A percentile compares a stretch with the other conserved stretches of the same genome.
Conservation (phyloP, 495 filamentous ascomycete genomes). For the Penicillium egyptiacum region DNA sequence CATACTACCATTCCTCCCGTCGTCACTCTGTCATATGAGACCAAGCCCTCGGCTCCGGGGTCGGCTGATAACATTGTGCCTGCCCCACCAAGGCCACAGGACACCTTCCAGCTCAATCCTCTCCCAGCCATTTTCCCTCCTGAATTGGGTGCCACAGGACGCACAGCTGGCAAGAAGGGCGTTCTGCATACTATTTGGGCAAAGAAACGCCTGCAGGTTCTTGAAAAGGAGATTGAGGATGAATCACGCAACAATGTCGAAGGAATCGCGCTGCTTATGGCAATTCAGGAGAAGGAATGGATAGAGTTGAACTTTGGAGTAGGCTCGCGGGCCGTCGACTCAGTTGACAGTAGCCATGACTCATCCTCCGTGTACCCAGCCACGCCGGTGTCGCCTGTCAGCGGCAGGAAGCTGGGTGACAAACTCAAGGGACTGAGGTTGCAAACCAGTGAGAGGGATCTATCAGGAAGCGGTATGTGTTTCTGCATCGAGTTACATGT, state of each 20-base stretch:
- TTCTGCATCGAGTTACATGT: too few species aligned
- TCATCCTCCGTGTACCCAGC: conserved; percentile 33
- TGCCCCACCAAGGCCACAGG: conserved; percentile 15
- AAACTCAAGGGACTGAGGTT: conserved; percentile 75
- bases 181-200: conserved; percentile 84
- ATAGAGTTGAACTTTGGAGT: conserved; percentile 78
- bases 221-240: conserved; percentile 67
- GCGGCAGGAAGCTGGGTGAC: conserved; percentile 63
- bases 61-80: too few species aligned
- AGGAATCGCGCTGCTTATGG: conserved; percentile 78
- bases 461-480: conserved; percentile 54
- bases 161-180: conserved; percentile 69
- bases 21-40: too few species aligned
- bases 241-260: conserved; percentile 68
- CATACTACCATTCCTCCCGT: conserved; percentile 63
- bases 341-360: conserved; percentile 18
- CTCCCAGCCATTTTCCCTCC: conserved; percentile 79
- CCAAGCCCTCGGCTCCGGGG: too few species aligned
- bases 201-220: conserved; percentile 67
- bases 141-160: conserved; percentile 62
- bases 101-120: conserved; percentile 60
- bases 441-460: conserved; percentile 64
- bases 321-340: conserved; percentile 23
- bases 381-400: conserved; percentile 60
- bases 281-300: conserved; percentile 75